Percentiles rank a stretch among this genome's conserved stretches.
These are phyloP conservation scores for Micractinium sp. DNA, from an alignment of 139 green algal genomes.

Conservation along the genomic window DNA sequence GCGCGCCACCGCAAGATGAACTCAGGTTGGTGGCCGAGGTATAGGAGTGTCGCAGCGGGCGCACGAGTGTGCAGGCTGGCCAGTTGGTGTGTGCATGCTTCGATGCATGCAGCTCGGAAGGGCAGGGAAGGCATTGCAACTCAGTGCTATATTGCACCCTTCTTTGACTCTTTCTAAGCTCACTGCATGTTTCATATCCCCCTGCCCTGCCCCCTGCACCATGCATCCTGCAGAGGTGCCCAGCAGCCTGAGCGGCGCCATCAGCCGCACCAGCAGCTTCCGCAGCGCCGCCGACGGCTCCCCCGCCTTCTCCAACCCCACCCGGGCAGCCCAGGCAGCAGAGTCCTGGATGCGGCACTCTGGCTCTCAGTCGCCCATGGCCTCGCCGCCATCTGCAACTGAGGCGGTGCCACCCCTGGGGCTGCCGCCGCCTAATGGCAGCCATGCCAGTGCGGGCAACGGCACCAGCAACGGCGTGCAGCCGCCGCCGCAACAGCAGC, in stretches of 20 bases:
- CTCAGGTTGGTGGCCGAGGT: neutral
- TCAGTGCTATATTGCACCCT: neutral
- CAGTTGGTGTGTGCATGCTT: too few relatives aligned
- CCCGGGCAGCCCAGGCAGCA: neutral
- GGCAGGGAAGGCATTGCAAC: neutral
- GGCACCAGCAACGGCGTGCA: neutral
- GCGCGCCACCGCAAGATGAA: constrained; percentile 29
- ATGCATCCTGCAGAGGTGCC: constrained; percentile 18
- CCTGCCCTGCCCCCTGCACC: neutral
- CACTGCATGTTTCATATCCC: neutral
- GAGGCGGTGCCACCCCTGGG: neutral
- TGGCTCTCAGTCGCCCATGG: neutral
- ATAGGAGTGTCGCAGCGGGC: neutral
- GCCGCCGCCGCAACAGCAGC: neutral
- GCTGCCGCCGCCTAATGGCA: neutral
- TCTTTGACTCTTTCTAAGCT: neutral
- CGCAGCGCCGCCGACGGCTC: constrained; percentile 8
- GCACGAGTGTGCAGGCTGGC: neutral
- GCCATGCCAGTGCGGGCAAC: neutral
- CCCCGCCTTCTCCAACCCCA: neutral
- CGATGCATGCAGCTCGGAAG: neutral
- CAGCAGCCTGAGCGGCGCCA: constrained; percentile 19
- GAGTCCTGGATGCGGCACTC: neutral
- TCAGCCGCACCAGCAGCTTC: constrained; percentile 31
- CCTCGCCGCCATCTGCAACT: too few relatives aligned